These are phyloP conservation scores for Candida adriatica DNA, from an alignment of 805 yeast genomes.

Conservation along the genomic window DNA sequence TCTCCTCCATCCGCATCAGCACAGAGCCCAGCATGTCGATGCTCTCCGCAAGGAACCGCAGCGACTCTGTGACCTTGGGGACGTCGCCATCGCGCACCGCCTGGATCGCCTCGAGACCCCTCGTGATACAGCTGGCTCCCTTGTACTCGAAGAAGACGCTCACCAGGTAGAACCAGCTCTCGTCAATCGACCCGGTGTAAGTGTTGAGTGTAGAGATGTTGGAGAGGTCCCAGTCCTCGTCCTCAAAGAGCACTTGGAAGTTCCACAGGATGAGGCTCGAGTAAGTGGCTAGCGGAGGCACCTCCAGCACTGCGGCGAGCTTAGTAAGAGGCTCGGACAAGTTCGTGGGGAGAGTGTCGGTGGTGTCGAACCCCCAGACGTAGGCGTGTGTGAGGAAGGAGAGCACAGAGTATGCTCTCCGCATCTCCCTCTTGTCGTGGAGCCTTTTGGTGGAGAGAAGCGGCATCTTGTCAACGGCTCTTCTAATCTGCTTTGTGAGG, in stretches of 20 bases:
- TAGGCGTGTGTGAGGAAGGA: constrained; percentile 84
- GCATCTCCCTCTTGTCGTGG: constrained; percentile 40
- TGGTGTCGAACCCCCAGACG: constrained; percentile 77
- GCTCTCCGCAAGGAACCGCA: constrained; percentile 65
- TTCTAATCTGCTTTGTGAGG: constrained; percentile 54
- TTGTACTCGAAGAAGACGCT: constrained; percentile 79
- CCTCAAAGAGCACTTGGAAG: constrained; percentile 48
- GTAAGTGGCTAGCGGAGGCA: constrained; percentile 86
- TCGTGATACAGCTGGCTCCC: constrained; percentile 64
- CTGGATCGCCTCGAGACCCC: constrained; percentile 62
- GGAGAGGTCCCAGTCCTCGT: constrained; percentile 41
- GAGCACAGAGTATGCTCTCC: constrained; percentile 77
- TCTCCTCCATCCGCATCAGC: constrained; percentile 78
- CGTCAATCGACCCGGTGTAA: constrained; percentile 86
- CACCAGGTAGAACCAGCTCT: constrained; percentile 88
- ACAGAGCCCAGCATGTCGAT: constrained; percentile 70
- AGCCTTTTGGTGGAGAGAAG: constrained; percentile 41
- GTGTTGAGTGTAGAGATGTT: constrained; percentile 75
- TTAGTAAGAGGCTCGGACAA: constrained; percentile 65
- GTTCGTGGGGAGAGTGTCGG: constrained; percentile 56
- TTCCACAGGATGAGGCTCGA: constrained; percentile 89
- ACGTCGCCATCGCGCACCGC: constrained; percentile 43
- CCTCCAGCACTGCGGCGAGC: constrained; percentile 50
- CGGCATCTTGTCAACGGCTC: constrained; percentile 60
- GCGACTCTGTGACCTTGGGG: constrained; percentile 32